Base-by-base conservation (phyloP, 1,284 basidiomycete species). In the Vanrija humicola region DNA sequence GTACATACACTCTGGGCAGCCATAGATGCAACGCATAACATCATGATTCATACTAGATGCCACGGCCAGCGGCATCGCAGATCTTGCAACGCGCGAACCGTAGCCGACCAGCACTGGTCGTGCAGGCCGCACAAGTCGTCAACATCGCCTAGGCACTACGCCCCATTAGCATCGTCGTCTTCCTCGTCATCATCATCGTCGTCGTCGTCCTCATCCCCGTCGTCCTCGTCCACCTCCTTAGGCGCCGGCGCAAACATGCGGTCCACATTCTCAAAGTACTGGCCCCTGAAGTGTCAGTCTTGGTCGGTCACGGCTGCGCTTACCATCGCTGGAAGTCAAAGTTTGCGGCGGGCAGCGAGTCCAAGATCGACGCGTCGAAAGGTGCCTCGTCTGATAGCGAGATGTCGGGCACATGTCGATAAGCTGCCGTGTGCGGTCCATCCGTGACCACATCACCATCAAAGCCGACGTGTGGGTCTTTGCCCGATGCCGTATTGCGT, bases 271-370 rank as follows among this genome's bases (percentile, higher is more conserved):
- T 59, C 61, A 50, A 62, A 62, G 55, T 59, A 62, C 34, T 59
- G 46, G 12, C 54, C 55, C 58, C 58, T 59, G 51, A 2, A 10
- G 14, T 14, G 25, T 48, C 16, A 38, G 38, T 28, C 8, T 4
- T n/a, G 1, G 2, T 12, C 21, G 16, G 6, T 8, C n/a, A 5
- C 42, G 5, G 6, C 15, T 5, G 6, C 5, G 47, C 58, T 39
- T 54, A 58, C 72, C 72, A 74, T 5, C 60, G 61, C 19, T 62
- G 82, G 87, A 88, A 93, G 74, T 92, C 88, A 76, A 90, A 90
- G 82, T 89, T 89, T 23, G 83, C 82, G n/a, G 84, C 85, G 15
- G 90, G 90, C 46, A 92, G 82, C 1, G 86, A 86, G 64, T 90
- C 88, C 67, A 93, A 77, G 59, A 89, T 82, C 26, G 82, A 84